phyloP scores from a whole-genome alignment of 164 flowering plant genomes.

The Vitis rotundifolia region DNA sequence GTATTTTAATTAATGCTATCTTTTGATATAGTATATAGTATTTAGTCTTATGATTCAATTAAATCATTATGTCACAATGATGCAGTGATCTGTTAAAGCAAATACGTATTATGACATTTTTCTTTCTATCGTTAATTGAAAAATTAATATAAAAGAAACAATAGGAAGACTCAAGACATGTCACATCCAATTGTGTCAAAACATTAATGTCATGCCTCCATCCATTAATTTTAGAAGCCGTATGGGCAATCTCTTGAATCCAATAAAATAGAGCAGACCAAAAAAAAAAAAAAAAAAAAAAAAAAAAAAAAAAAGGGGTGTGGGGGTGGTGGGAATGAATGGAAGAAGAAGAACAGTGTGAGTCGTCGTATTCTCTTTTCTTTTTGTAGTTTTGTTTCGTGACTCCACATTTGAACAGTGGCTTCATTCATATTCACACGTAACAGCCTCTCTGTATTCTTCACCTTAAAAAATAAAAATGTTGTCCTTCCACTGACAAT shows the following conservation, averaged over 20 bases:
- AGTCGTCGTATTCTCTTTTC: neutral
- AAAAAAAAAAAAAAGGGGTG: too few species aligned
- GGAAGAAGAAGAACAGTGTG: neutral
- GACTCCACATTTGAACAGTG: neutral
- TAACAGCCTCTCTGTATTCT: neutral
- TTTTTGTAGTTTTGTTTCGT: neutral
- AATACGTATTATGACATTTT: too few species aligned
- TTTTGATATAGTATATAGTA: too few species aligned
- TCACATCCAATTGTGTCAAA: neutral
- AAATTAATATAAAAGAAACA: too few species aligned
- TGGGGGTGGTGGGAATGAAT: too few species aligned
- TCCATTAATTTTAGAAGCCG: too few species aligned
- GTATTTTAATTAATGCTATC: too few species aligned
- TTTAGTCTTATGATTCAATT: too few species aligned
- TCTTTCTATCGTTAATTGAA: too few species aligned
- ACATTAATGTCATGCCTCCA: neutral
- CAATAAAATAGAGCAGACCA: neutral
- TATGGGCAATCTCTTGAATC: neutral
- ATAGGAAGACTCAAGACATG: too few species aligned
- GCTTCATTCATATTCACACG: slow-evolving; percentile 16
- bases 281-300: neutral
- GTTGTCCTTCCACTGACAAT: slow-evolving; percentile 12
- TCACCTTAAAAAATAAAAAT: neutral
- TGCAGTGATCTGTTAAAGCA: too few species aligned
- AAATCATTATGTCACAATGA: too few species aligned